Percentiles rank a stretch among this genome's conserved stretches.
Conservation (phyloP, 2,329 filamentous ascomycete genomes). For the Diaporthe vexans region DNA sequence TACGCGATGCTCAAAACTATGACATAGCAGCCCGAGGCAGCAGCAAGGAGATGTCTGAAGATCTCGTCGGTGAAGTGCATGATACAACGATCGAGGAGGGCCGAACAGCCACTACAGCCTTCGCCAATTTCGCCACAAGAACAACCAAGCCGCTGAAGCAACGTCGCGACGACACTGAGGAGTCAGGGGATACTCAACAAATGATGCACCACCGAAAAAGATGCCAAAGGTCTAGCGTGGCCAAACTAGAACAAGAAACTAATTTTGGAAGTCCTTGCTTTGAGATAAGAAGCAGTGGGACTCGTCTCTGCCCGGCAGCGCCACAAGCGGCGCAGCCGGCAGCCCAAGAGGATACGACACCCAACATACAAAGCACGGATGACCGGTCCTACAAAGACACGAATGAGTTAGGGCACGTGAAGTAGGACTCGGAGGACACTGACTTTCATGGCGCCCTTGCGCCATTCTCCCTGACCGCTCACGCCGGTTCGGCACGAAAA, state of each 20-base stretch:
- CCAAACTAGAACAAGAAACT: neutral
- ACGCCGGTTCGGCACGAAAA: neutral
- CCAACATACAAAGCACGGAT: neutral
- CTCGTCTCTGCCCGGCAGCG: too few relatives aligned
- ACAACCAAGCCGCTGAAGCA: neutral
- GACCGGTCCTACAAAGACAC: neutral
- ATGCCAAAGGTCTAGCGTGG: neutral
- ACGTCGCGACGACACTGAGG: neutral
- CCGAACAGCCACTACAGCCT: neutral
- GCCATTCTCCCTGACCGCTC: neutral
- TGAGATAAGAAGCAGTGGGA: neutral
- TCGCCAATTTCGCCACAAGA: neutral
- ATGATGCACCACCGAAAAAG: neutral
- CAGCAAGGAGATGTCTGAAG: neutral
- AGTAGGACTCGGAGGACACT: too few relatives aligned
- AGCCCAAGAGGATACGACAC: neutral
- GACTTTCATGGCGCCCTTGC: neutral
- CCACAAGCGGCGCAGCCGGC: neutral
- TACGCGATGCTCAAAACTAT: neutral
- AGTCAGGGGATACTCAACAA: neutral
- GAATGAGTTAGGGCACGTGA: accelerated
- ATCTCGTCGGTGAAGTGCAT: neutral
- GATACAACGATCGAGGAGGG: neutral
- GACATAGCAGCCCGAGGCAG: neutral
- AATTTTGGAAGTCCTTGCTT: neutral